Evolutionary conservation across 208 protist species (phyloP), one percentile per base, ranked within the genome.

Genomic region (Phytomonas sp.): DNA sequence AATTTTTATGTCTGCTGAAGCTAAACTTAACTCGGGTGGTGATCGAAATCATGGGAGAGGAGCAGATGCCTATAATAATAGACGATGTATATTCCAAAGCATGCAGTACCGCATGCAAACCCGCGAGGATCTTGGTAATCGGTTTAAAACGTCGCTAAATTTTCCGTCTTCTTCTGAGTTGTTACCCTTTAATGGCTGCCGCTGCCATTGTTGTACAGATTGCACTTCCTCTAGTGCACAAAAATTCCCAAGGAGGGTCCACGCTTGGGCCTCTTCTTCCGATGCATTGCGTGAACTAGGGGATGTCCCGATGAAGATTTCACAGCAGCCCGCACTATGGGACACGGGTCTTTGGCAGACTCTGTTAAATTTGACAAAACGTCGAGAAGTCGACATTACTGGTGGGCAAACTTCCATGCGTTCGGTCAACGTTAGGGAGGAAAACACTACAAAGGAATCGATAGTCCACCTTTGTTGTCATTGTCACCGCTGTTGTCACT

Each of bases 41-140:
- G 40, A 16, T 49, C 10, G 3, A 49, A 4, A 19, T 49, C 3
- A 49, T 49, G 40, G 40, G 40, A 49, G 12, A 49, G 40, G 40
- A 49, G 14, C 3, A 49, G 23, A 31, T 30, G n/a, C n/a, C 19
- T 30, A 26, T 23, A 31, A 69, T 14, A 69, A 26, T 33, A 2
- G 65, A 32, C 71, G 71, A 61, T 80, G 63, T 34, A 83, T 72
- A 65, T 67, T 86, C 37, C 72, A 76, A 40, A 82, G 87, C 52
- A 73, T 92, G 64, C 87, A 92, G 65, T 80, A 83, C 71, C 87
- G 87, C 66, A 92, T 92, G 87, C 79, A 87, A 66, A 74, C 75
- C 7, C 74, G 83, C 29, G 79, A 80, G 2, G 69, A 19, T 49
- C 40, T 49, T 49, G 40, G 40, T 23, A 49, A 49, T 19, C 40